These are phyloP conservation scores for Monosporascus sp. DNA, from an alignment of 2,329 filamentous ascomycete genomes.

Conservation along the genomic window DNA sequence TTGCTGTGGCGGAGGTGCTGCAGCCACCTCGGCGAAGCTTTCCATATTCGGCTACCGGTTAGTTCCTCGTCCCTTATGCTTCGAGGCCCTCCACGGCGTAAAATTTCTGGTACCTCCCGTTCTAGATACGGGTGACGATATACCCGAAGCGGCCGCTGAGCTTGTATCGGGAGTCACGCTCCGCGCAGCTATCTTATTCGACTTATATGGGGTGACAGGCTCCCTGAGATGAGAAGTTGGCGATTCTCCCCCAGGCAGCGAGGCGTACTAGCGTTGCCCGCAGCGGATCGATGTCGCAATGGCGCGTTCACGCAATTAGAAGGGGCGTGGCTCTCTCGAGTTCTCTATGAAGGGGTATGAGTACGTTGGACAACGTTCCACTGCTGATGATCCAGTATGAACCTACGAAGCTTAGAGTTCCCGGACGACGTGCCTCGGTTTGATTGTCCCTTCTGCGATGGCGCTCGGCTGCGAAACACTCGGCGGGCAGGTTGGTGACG, in stretches of 20 bases:
- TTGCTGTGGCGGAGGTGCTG: background rate
- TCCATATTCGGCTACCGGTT: background rate
- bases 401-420: background rate
- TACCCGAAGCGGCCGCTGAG: background rate
- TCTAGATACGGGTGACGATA: background rate
- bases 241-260: background rate
- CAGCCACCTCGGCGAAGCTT: background rate
- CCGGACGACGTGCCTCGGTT: background rate
- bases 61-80: background rate
- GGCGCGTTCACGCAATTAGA: background rate
- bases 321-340: background rate
- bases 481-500: slow-evolving; percentile 2
- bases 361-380: background rate
- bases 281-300: background rate
- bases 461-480: slow-evolving; percentile 1
- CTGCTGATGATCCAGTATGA: background rate
- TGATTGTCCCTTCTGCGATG: slow-evolving; percentile 4
- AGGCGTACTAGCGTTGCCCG: background rate
- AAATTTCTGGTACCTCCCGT: background rate
- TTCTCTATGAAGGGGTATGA: background rate
- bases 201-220: background rate
- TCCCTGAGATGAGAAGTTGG: background rate
- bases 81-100: background rate
- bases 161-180: background rate
- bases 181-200: background rate